Conservation (phyloP, 2,329 filamentous ascomycete genomes). For the Blumeria hordei region DNA sequence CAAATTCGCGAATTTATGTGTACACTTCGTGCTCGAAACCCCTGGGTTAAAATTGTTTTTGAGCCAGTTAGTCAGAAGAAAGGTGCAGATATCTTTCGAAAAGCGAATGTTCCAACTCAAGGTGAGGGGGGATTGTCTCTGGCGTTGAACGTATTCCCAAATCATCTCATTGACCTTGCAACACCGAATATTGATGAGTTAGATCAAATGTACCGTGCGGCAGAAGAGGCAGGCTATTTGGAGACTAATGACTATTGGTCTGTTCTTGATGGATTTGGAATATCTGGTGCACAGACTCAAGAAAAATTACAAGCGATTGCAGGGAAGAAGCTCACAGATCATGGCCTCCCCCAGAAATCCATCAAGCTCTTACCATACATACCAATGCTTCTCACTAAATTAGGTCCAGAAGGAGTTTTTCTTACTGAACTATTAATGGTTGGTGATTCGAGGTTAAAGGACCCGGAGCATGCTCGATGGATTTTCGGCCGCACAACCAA, state of each 20-base stretch:
- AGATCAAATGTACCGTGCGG: constrained; percentile 49
- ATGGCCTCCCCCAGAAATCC: constrained; percentile 60
- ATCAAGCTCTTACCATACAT: constrained; percentile 76
- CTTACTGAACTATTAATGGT: constrained; percentile 44
- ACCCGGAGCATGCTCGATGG: constrained; percentile 37
- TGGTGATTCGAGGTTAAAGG: constrained; percentile 42
- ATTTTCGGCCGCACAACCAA: constrained; percentile 40
- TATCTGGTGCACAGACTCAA: constrained; percentile 42
- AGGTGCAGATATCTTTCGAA: constrained; percentile 36
- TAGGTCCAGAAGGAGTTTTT: constrained; percentile 38
- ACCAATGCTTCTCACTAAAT: constrained; percentile 61
- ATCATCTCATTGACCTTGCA: constrained; percentile 42
- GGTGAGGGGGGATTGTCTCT: constrained; percentile 1
- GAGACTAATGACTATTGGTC: constrained; percentile 52
- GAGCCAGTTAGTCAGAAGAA: constrained; percentile 80
- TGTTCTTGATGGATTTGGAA: constrained; percentile 55
- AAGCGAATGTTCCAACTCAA: constrained; percentile 6
- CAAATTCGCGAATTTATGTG: not conserved
- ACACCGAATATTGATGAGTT: constrained; percentile 74
- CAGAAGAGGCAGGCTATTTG: constrained; percentile 41
- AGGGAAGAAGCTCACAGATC: constrained; percentile 40
- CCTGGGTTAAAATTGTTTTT: constrained; percentile 39
- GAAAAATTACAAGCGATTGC: constrained; percentile 50
- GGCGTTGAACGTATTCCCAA: constrained; percentile 26
- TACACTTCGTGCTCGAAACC: not conserved